Percentiles rank a stretch among this genome's conserved stretches.
These are phyloP conservation scores for Pelargonium nanum DNA, from an alignment of 345 rosid genomes.

Conservation along the genomic window DNA sequence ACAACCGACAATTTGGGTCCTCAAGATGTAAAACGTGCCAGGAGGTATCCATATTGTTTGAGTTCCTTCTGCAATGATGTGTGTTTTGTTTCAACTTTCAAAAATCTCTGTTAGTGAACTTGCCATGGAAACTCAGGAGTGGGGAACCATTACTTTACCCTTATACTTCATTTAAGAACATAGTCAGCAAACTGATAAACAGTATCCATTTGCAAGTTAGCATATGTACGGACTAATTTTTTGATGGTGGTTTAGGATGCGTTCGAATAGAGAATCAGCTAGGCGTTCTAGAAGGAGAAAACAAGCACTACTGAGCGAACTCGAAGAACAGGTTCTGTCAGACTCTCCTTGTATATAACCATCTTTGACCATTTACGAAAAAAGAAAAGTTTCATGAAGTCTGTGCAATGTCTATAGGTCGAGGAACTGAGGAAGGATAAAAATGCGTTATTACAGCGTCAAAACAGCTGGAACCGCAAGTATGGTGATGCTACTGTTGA, in stretches of 20 bases:
- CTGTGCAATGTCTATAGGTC: constrained; percentile 36
- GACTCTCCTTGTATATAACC: background rate
- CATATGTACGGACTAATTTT: constrained; percentile 4
- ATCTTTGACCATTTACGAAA: background rate
- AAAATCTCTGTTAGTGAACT: background rate
- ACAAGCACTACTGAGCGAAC: constrained; percentile 76
- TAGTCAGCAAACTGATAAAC: background rate
- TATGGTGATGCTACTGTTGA: constrained; percentile 72
- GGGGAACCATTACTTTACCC: too few species aligned
- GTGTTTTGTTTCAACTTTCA: background rate
- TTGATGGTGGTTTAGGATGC: constrained; percentile 51
- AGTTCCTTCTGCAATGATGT: background rate
- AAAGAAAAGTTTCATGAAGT: background rate
- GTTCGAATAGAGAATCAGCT: constrained; percentile 97
- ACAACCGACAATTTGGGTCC: constrained; percentile 51
- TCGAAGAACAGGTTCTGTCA: constrained; percentile 66
- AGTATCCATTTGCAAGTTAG: background rate
- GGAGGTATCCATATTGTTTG: constrained; percentile 10
- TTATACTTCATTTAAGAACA: too few species aligned
- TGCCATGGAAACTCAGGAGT: too few species aligned
- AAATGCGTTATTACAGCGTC: constrained; percentile 53
- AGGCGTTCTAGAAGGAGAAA: constrained; percentile 94
- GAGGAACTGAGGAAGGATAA: constrained; percentile 73
- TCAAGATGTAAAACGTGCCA: constrained; percentile 13
- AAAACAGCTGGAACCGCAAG: constrained; percentile 61